Evolutionary conservation across 352 stramenopile species (phyloP).

Genomic region (Pythium aristosporum): DNA sequence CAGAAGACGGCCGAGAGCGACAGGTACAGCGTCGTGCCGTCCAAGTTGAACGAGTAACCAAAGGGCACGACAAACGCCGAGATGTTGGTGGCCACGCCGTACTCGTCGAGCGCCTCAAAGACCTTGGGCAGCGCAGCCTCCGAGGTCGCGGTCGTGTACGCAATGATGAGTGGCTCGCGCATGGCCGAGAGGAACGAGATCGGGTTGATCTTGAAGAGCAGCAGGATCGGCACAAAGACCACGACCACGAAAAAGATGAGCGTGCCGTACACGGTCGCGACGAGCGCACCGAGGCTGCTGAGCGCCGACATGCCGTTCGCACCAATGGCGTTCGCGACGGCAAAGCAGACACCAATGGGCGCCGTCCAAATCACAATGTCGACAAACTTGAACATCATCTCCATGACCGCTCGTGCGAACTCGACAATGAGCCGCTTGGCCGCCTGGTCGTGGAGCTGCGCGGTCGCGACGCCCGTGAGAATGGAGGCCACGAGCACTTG

Average conservation of each 20-base stretch:
- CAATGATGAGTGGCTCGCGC: constrained; percentile 54
- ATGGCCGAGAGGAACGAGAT: constrained; percentile 48
- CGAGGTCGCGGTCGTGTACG: constrained; percentile 58
- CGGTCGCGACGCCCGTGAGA: constrained; percentile 41
- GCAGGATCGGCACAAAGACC: constrained; percentile 40
- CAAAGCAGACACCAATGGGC: constrained; percentile 57
- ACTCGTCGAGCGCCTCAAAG: constrained; percentile 53
- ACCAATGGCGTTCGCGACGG: constrained; percentile 47
- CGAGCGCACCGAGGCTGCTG: constrained; percentile 36
- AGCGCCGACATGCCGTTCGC: constrained; percentile 48
- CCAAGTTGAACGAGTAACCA: constrained; percentile 69
- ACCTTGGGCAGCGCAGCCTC: constrained; percentile 58
- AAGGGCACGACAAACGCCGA: constrained; percentile 57
- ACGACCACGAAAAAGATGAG: constrained; percentile 51
- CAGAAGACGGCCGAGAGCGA: constrained; percentile 53
- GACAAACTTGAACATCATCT: constrained; percentile 73
- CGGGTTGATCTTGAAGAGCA: constrained; percentile 49
- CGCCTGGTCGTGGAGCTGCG: constrained; percentile 28
- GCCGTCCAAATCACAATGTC: constrained; percentile 68
- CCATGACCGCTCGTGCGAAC: constrained; percentile 41
- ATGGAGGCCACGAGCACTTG: constrained; percentile 54
- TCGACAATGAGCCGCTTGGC: constrained; percentile 48
- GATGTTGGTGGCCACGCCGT: constrained; percentile 51
- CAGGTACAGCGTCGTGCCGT: constrained; percentile 54
- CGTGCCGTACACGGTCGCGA: constrained; percentile 47